Base-by-base conservation (phyloP, 176 grass and related monocot genomes). In the Phoenix roebelenii region DNA sequence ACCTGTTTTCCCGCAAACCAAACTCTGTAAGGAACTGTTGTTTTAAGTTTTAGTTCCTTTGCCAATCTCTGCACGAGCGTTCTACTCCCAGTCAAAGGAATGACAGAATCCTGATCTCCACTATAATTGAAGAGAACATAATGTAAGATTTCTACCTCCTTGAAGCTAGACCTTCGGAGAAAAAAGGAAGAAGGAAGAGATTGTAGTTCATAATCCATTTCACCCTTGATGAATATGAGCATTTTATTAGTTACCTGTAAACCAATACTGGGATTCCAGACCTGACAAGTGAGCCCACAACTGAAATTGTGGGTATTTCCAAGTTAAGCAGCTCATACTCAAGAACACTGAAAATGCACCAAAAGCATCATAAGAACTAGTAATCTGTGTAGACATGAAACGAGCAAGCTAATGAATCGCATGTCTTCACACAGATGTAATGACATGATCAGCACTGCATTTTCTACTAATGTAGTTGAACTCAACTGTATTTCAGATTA, bases 1-100 rank as follows among this genome's bases (percentile, higher is more conserved):
- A 92, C 93, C 87, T 98, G 93, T 67, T 98, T 83, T 63, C 93
- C 84, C 72, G 85, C 76, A 2, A 98, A 98, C 93, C 93, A 98
- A 23, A 98, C 93, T 15, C 93, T 56, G 60, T 98, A 98, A 0
- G 93, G 87, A 0, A 87, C 66, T 2, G 72, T 70, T 15, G 79
- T 78, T 49, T 88, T 92, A 4, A 98, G 81, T 16, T 84, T 79
- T 55, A 92, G 67, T 59, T 98, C 55, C 3, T 52, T 86, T 10
- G 84, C 93, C 49, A 98, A 60, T 16, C 80, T 78, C 44, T 92
- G 93, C n/a, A 98, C 93, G 0, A 98, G 84, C 0, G 84, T 88
- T 25, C 93, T 59, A 67, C 93, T 98, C 4, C 93, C 93, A 0
- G 93, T 98, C 25, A 98, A 81, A 61, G 93, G 93, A 58, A 98